Evolutionary conservation across 768 basidiomycete genomes (phyloP).

Genomic region (Leccinum fibrillosum): DNA sequence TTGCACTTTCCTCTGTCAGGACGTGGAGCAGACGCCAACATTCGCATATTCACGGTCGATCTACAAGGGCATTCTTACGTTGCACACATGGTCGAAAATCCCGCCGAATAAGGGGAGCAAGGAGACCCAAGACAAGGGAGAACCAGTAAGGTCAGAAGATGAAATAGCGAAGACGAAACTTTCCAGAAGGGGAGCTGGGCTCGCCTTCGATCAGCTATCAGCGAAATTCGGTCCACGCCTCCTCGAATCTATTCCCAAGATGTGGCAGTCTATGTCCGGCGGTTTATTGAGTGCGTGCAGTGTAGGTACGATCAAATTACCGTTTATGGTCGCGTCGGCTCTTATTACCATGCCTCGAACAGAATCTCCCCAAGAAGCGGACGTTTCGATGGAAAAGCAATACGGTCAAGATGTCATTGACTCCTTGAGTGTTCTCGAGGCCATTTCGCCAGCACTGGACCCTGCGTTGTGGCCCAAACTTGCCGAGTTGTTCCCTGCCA

Average conservation of each 20-base stretch:
- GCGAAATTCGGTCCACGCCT: slow-evolving; percentile 68
- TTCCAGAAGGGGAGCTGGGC: slow-evolving; percentile 79
- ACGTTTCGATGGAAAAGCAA: slow-evolving; percentile 64
- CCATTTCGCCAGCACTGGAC: slow-evolving; percentile 74
- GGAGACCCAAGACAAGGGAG: slow-evolving; percentile 42
- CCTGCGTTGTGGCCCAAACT: slow-evolving; percentile 67
- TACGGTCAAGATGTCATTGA: slow-evolving; percentile 91
- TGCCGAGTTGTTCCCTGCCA: slow-evolving; percentile 67
- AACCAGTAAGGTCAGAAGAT: slow-evolving; percentile 40
- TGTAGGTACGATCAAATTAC: slow-evolving; percentile 46
- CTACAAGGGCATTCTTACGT: slow-evolving; percentile 74
- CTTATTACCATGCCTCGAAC: slow-evolving; percentile 3
- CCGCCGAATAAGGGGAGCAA: slow-evolving; percentile 33
- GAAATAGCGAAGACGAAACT: slow-evolving; percentile 65
- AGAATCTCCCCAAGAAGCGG: slow-evolving; percentile 60
- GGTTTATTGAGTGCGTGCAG: slow-evolving; percentile 68
- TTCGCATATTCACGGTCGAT: slow-evolving; percentile 67
- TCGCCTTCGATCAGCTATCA: slow-evolving; percentile 80
- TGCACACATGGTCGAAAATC: slow-evolving; percentile 45
- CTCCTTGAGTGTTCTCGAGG: slow-evolving; percentile 84
- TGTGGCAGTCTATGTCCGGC: slow-evolving; percentile 92
- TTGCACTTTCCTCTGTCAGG: slow-evolving; percentile 94
- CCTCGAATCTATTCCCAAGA: slow-evolving; percentile 79
- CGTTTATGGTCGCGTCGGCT: neutral
- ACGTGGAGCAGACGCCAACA: slow-evolving; percentile 84